A percentile compares a stretch with the other conserved stretches of the same genome.
Evolutionary conservation across 257 asterid genomes (phyloP).

Genomic region (Solanum clarkiae): DNA sequence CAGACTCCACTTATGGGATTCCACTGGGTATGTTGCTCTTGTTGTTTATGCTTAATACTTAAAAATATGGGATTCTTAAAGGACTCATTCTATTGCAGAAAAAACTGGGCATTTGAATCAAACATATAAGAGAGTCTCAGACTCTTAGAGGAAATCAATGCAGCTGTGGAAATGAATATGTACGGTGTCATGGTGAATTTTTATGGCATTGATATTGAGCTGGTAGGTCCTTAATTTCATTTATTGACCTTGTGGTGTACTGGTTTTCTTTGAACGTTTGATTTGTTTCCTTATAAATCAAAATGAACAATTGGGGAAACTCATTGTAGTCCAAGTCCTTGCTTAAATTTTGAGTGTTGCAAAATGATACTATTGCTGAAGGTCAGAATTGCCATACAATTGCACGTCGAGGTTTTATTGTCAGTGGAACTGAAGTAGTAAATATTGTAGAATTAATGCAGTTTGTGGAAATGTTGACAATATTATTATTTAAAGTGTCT

Average conservation of each 20-base stretch:
- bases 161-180: conserved; percentile 80
- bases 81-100: conserved; percentile 26
- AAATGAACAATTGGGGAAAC: background rate
- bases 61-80: background rate
- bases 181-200: conserved; percentile 84
- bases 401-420: background rate
- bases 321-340: background rate
- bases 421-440: conserved; percentile 65
- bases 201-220: conserved; percentile 41
- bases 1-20: too few species aligned
- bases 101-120: conserved; percentile 51
- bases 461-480: conserved; percentile 41
- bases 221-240: conserved; percentile 26
- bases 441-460: conserved; percentile 21
- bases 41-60: background rate
- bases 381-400: conserved; percentile 21
- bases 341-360: background rate
- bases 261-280: background rate
- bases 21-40: too few species aligned
- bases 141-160: conserved; percentile 73
- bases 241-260: background rate
- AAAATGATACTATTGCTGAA: conserved; percentile 15
- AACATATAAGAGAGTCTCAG: conserved; percentile 41
- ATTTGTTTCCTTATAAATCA: background rate
- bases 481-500: too few species aligned